Evolutionary conservation across 352 stramenopile species (phyloP), one percentile per base, ranked within the genome.

Genomic region (Phytopythium oedochilum): DNA sequence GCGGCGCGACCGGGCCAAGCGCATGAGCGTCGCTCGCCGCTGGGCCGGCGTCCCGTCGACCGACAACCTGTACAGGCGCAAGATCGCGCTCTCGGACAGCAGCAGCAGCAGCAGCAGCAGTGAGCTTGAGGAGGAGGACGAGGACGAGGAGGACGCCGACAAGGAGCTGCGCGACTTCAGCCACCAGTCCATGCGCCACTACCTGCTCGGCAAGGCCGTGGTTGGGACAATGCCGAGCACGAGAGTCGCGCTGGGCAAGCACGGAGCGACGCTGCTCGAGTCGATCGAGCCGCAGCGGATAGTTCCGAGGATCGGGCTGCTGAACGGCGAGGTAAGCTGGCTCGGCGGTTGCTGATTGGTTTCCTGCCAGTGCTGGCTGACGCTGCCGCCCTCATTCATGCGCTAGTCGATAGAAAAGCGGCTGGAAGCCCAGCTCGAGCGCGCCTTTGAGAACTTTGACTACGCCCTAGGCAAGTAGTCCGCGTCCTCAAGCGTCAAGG

Each of bases 401-500:
- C n/a, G n/a, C n/a, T n/a, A n/a, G n/a, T n/a, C n/a, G n/a, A n/a
- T n/a, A n/a, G n/a, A n/a, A n/a, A n/a, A n/a, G n/a, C n/a, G n/a
- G n/a, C n/a, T n/a, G n/a, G n/a, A n/a, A n/a, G n/a, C 17, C 28
- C 29, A 51, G 63, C n/a, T 86, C 7, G 58, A 62, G 6, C 66
- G 80, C 11, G 66, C 61, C 17, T 40, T 91, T 6, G 68, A 73
- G 2, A 91, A 91, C 25, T 45, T 64, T 20, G 17, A 59, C 3
- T 88, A 68, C 44, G 57, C 62, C 52, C 45, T 71, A 58, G 79
- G 78, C 84, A 55, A 28, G 57, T n/a, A n/a, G n/a, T n/a, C n/a
- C n/a, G n/a, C n/a, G n/a, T n/a, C n/a, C n/a, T n/a, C n/a, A n/a
- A n/a, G n/a, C n/a, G n/a, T n/a, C n/a, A n/a, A n/a, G n/a, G n/a